Evolutionary conservation across 139 green algal species (phyloP), one percentile per base, ranked within the genome.

Genomic region (Coelastrella sp.): DNA sequence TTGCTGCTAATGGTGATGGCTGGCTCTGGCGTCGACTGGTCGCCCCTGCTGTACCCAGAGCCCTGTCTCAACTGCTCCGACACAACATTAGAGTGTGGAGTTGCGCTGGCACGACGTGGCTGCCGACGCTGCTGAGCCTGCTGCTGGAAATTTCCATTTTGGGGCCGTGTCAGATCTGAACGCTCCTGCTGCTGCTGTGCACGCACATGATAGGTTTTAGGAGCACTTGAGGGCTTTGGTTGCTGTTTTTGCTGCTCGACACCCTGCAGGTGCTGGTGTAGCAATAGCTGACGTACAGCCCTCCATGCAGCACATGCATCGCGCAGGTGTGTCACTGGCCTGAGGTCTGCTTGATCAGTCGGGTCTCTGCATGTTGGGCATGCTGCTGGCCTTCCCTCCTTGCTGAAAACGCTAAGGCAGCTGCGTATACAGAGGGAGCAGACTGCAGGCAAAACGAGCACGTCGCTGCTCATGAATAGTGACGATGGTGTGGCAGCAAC

Each of bases 361-460:
- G 27, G 19, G 15, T 66, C 63, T 6, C 92, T 84, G 85, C 92
- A 94, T 7, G 22, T 57, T 0, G 92, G 92, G 65, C 92, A 94
- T 1, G 63, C 25, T 25, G 72, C 11, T 7, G 56, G 56, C 27
- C 87, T 66, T 9, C 90, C 90, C 0, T 92, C 56, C 0, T 60
- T 80, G 7, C 82, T 75, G 5, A 70, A 57, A 17, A 59, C 80
- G 68, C 84, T 85, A 3, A 94, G 63, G 27, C 58, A 59, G 6
- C 6, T 8, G 7, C 92, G 82, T 63, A 94, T 89, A 88, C 92
- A 94, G 5, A 20, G n/a, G 6, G 90, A 93, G 88, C 92, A 94
- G 89, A 91, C 91, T 93, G 68, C 57, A 73, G 4, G 65, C n/a
- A 60, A 49, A 49, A 72, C 65, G 57, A 82, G 10, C 65, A 72